Evolutionary conservation across 345 rosid species (phyloP), one percentile per base, ranked within the genome.

Genomic region (Murraya paniculata): DNA sequence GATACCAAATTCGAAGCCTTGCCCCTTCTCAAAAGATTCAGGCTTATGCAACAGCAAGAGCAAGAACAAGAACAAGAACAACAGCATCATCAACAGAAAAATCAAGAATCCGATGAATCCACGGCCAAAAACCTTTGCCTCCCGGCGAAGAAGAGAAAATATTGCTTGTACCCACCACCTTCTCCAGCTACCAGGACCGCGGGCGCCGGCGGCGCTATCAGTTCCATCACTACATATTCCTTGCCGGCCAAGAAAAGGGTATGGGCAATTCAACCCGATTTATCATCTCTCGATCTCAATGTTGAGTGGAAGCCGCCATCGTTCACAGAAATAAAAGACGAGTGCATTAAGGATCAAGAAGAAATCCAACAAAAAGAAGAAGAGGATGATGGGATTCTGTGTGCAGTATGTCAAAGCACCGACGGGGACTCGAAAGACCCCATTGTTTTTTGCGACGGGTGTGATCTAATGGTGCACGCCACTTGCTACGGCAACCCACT

Each of bases 401-500:
- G 99, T 81, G 91, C 87, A 50, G 79, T 96, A 11, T 96, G 99
- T 81, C 89, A 86, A 80, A 96, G 99, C 83, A 92, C 98, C 24
- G 99, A 94, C 38, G 99, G 98, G 36, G 98, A 96, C 3, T 94
- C 97, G 19, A 74, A 81, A 25, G 97, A 96, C 81, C 98, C 99
- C 14, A 94, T 96, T 1, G 99, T 96, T 66, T 92, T 96, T 71
- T 96, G 99, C 61, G 98, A 96, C 66, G 99, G 98, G 6, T 96
- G 99, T 76, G 97, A 92, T 71, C 83, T 96, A 71, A 96, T 93
- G 99, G 99, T 91, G 18, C 98, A 96, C 82, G 75, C 91, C 55
- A 87, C 91, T 14, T 96, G 99, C 83, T 94, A 96, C 60, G 98
- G 99, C 11, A 85, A 86, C 27, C 99, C 98, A 16, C 86, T 94